A percentile compares a stretch with the other conserved stretches of the same genome.
phyloP scores from a whole-genome alignment of 257 asterid genomes.

The Solanum neorickii region DNA sequence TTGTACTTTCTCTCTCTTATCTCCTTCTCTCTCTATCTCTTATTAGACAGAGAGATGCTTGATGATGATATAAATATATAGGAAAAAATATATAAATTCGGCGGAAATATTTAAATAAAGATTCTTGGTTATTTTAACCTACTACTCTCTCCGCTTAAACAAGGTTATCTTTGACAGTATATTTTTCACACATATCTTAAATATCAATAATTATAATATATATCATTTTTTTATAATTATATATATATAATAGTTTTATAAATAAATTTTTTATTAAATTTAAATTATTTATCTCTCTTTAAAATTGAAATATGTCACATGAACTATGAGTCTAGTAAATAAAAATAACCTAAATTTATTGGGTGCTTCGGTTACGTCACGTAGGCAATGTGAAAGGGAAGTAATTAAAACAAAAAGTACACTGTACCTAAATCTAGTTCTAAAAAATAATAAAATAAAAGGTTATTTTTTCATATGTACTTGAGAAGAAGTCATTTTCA shows the following conservation, averaged over 20 bases:
- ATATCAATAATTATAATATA: rapidly evolving
- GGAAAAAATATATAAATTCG: not conserved
- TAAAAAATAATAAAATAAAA: not conserved
- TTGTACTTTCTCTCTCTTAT: not conserved
- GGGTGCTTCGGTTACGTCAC: not conserved
- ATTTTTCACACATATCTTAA: no score
- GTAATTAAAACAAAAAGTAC: not conserved
- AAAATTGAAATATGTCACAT: no score
- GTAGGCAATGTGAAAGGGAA: not conserved
- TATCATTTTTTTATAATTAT: no score
- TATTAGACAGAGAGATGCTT: not conserved
- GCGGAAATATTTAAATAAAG: not conserved
- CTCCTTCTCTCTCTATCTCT: not conserved
- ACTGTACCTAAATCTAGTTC: not conserved
- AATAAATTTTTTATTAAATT: no score
- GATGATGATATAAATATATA: not conserved
- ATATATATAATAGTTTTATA: no score
- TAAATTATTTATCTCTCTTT: no score
- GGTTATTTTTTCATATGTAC: not conserved
- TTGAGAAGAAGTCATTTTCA: not conserved
- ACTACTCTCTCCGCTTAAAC: no score
- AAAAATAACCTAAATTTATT: not conserved
- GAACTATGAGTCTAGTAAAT: no score
- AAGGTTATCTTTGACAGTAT: no score
- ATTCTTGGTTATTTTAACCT: not conserved